Conservation (phyloP, 2,329 filamentous ascomycete genomes). For the Ceratocystis colombiana region DNA sequence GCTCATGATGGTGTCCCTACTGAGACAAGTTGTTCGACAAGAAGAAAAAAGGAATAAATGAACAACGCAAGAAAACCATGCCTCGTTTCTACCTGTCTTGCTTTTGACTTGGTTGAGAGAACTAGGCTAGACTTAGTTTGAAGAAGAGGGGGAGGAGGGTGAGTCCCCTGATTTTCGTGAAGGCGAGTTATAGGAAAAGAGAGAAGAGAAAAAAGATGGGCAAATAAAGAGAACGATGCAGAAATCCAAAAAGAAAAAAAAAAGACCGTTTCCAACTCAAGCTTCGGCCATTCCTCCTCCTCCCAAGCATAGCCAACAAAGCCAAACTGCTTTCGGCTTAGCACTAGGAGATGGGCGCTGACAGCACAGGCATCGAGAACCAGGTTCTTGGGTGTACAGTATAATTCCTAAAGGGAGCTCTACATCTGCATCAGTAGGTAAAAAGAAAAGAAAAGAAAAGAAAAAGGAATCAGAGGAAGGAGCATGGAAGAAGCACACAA, state of each 20-base stretch:
- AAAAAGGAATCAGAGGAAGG: background rate
- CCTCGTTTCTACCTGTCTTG: background rate
- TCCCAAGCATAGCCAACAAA: background rate
- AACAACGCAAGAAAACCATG: background rate
- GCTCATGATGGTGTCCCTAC: background rate
- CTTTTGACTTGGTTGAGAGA: background rate
- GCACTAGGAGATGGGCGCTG: background rate
- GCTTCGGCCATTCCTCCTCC: background rate
- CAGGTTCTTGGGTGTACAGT: constrained; percentile 17
- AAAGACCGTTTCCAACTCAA: background rate
- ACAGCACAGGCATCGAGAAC: constrained; percentile 4
- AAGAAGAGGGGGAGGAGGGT: background rate
- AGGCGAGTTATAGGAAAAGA: background rate
- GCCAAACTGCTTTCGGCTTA: constrained; percentile 17
- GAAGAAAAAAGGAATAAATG: background rate
- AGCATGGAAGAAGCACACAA: background rate
- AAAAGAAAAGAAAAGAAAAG: background rate
- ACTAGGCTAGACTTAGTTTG: constrained; percentile 6
- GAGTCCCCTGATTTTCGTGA: background rate
- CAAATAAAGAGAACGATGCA: background rate
- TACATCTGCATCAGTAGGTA: background rate
- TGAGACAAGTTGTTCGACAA: background rate
- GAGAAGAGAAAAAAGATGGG: background rate
- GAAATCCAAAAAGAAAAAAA: background rate
- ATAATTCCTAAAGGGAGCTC: background rate